These are phyloP conservation scores for Lepidium aucheri DNA, from an alignment of 345 rosid genomes.

Conservation along the genomic window DNA sequence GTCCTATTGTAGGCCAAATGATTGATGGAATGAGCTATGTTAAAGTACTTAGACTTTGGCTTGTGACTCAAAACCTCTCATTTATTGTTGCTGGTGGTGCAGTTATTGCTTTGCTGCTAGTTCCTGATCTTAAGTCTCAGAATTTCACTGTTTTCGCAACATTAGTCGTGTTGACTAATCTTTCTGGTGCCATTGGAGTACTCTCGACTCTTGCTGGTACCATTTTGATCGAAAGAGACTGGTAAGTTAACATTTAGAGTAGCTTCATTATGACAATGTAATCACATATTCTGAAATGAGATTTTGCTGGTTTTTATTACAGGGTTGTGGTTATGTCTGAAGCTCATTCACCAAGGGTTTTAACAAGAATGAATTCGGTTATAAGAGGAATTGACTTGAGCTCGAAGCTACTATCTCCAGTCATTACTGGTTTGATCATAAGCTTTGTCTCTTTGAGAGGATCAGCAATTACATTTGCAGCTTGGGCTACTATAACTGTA, in stretches of 20 bases:
- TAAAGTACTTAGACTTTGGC: constrained; percentile 73
- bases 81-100: constrained; percentile 65
- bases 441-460: constrained; percentile 68
- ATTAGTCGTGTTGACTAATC: constrained; percentile 40
- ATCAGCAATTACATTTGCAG: constrained; percentile 56
- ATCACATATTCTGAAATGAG: background rate
- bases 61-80: constrained; percentile 67
- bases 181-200: constrained; percentile 73
- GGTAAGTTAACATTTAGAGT: constrained; percentile 32
- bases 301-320: background rate
- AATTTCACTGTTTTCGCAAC: constrained; percentile 35
- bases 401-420: constrained; percentile 82
- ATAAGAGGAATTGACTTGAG: constrained; percentile 66
- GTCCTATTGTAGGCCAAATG: constrained; percentile 62
- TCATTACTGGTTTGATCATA: constrained; percentile 61
- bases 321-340: constrained; percentile 88
- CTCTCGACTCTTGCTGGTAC: constrained; percentile 89
- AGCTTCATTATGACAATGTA: background rate
- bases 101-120: constrained; percentile 42
- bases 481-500: constrained; percentile 44
- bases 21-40: constrained; percentile 45
- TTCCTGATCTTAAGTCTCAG: constrained; percentile 39
- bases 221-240: constrained; percentile 79
- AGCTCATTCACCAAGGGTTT: constrained; percentile 39
- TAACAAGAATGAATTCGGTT: constrained; percentile 56